Percentiles rank a stretch among this genome's conserved stretches.
Evolutionary conservation across 2,329 filamentous ascomycete species (phyloP).

Genomic region (Diaporthe sp.): DNA sequence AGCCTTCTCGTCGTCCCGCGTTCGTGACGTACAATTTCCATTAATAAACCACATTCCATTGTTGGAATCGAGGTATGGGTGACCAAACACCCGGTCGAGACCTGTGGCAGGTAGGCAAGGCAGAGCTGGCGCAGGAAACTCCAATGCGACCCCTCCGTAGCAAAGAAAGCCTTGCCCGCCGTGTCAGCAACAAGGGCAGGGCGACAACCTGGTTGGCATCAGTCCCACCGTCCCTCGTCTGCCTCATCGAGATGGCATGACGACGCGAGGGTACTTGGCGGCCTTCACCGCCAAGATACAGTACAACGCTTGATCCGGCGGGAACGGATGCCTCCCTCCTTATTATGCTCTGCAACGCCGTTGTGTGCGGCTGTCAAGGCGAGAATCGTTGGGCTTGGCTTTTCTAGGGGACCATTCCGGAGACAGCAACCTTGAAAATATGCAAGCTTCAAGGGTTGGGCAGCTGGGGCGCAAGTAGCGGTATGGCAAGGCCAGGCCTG

Average conservation of each 20-base stretch:
- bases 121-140: not conserved
- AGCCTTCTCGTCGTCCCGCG: conserved; percentile 42
- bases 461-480: conserved; percentile 12
- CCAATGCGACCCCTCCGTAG: not conserved
- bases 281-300: conserved; percentile 22
- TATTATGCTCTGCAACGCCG: conserved; percentile 21
- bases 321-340: conserved; percentile 3
- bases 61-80: conserved; percentile 47
- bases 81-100: conserved; percentile 43
- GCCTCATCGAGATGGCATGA: conserved; percentile 18
- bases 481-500: conserved; percentile 12
- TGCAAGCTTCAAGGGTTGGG: conserved; percentile 30
- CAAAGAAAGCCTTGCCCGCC: conserved; percentile 31
- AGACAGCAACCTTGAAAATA: conserved; percentile 17
- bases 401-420: conserved; percentile 7
- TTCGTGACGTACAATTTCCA: not conserved
- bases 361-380: conserved; percentile 28
- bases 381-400: conserved; percentile 1
- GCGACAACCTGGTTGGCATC: conserved; percentile 9
- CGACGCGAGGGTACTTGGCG: conserved; percentile 14
- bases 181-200: not conserved
- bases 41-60: conserved; percentile 39
- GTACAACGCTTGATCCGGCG: conserved; percentile 2
- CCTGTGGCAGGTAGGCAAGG: not conserved
- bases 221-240: not conserved